Evolutionary conservation across 2,329 filamentous ascomycete genomes (phyloP), one percentile per base, ranked within the genome.

Genomic region (Cladobotryum protrusum): DNA sequence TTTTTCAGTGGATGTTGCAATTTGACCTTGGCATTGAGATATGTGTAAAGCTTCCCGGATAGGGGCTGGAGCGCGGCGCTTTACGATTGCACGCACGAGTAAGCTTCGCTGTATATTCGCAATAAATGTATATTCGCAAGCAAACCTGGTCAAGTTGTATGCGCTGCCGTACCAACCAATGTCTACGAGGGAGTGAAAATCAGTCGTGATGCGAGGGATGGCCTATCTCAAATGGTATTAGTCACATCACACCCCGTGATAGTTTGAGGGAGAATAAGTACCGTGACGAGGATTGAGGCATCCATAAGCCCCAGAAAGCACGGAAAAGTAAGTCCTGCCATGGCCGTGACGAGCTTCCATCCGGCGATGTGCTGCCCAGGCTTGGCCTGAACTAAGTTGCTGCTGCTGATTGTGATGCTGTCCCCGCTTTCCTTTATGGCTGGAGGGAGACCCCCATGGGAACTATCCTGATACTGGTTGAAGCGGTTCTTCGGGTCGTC

Each of bases 101-200:
- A 11, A 32, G 9, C 9, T 5, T n/a, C 19, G 20, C 20, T 24
- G 20, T 24, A 24, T 24, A 24, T 24, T 7, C 7, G 7, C 14
- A 64, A 57, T 0, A 65, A 62, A 47, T 59, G 57, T 49, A 24
- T 24, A 24, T 4, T n/a, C 4, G 20, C 20, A 24, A 24, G 20
- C 20, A 24, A 24, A 24, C 20, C 58, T 58, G 45, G 52, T 20
- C 11, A 54, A 18, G 5, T 67, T 53, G 52, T 69, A 68, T 11
- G 67, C 64, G 43, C 62, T 62, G 2, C 65, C 68, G 43, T 74
- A 74, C 72, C 72, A 75, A 35, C 69, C 71, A n/a, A 75, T 64
- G 49, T 74, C 71, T 8, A 63, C 59, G 1, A 72, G 58, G 15
- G 68, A 63, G n/a, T 66, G 59, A 53, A 69, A 61, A 15, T 64